A percentile compares a stretch with the other conserved stretches of the same genome.
Evolutionary conservation across 768 basidiomycete species (phyloP).

Genomic region (Hebeloma cylindrosporum): DNA sequence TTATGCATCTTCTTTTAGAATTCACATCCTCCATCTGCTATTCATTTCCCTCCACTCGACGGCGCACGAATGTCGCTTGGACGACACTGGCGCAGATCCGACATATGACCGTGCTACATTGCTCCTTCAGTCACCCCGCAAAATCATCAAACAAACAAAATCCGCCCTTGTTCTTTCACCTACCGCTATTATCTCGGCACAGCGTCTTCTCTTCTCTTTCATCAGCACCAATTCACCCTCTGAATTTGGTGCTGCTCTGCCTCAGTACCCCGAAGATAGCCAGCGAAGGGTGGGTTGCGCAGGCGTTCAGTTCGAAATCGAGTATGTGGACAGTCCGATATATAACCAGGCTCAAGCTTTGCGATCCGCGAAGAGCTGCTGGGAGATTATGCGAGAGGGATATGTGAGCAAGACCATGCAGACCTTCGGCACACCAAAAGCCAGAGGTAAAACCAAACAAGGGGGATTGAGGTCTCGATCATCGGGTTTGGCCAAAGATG

Average conservation of each 20-base stretch:
- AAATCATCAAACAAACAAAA: slow-evolving; percentile 40
- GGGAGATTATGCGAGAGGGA: slow-evolving; percentile 59
- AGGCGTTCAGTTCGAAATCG: slow-evolving; percentile 21
- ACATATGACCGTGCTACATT: slow-evolving; percentile 21
- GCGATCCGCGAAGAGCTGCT: slow-evolving; percentile 52
- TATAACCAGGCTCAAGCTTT: slow-evolving; percentile 56
- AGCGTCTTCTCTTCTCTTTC: slow-evolving; percentile 54
- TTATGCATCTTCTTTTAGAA: slow-evolving; percentile 34
- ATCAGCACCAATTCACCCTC: slow-evolving; percentile 55
- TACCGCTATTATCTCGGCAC: slow-evolving; percentile 50
- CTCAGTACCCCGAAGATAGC: slow-evolving; percentile 38
- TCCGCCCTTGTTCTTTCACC: slow-evolving; percentile 41
- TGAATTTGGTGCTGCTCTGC: slow-evolving; percentile 54
- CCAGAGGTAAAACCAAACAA: slow-evolving; percentile 33
- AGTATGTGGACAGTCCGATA: slow-evolving; percentile 56
- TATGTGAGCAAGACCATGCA: slow-evolving; percentile 42
- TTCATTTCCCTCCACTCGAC: slow-evolving; percentile 63
- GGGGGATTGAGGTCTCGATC: slow-evolving; percentile 28
- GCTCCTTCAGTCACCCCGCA: slow-evolving; percentile 48
- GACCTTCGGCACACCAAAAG: slow-evolving; percentile 28
- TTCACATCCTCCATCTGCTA: slow-evolving; percentile 65
- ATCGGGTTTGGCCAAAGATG: slow-evolving; percentile 17
- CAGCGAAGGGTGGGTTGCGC: slow-evolving; percentile 1
- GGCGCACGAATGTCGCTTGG: slow-evolving; percentile 10
- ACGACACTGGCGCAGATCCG: slow-evolving; percentile 16